Evolutionary conservation across 108 stramenopile genomes (phyloP).

Genomic region (Parietichytrium sp.): DNA sequence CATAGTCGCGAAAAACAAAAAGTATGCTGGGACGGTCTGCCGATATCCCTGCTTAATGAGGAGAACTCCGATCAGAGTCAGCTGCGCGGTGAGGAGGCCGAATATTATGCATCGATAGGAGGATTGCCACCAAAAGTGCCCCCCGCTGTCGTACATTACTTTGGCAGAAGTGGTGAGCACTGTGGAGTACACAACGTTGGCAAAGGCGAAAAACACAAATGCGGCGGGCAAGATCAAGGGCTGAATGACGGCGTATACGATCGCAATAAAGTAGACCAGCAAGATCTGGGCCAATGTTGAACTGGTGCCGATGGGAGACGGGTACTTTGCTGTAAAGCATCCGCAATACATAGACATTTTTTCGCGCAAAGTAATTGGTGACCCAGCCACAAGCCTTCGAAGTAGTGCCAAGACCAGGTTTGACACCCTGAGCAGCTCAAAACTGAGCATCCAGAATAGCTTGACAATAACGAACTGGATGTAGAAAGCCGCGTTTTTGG

Average conservation of each 20-base stretch:
- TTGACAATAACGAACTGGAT: constrained; percentile 27
- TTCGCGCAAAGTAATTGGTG: not conserved
- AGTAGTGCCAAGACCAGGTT: not conserved
- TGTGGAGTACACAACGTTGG: not conserved
- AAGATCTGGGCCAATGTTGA: constrained; percentile 7
- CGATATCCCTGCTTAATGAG: not conserved
- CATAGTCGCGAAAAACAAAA: constrained; percentile 1
- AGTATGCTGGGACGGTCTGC: not conserved
- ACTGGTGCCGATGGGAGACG: not conserved
- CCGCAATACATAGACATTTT: constrained; percentile 10
- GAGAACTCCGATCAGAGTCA: constrained; percentile 12
- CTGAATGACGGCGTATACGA: constrained; percentile 35
- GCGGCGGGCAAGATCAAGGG: constrained; percentile 1
- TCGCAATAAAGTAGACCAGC: constrained; percentile 24
- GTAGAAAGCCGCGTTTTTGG: constrained; percentile 13
- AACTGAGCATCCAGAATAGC: constrained; percentile 33
- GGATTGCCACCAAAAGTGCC: constrained; percentile 31
- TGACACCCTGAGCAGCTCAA: constrained; percentile 25
- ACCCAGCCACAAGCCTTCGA: constrained; percentile 16
- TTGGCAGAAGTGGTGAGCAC: not conserved
- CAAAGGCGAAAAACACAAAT: constrained; percentile 12
- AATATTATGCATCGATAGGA: constrained; percentile 1
- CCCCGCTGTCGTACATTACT: constrained; percentile 18
- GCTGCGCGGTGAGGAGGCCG: constrained; percentile 16
- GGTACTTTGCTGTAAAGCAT: not conserved